These are phyloP conservation scores for Piromyces sp. DNA, from an alignment of 192 early-diverging fungal species.

Conservation along the genomic window DNA sequence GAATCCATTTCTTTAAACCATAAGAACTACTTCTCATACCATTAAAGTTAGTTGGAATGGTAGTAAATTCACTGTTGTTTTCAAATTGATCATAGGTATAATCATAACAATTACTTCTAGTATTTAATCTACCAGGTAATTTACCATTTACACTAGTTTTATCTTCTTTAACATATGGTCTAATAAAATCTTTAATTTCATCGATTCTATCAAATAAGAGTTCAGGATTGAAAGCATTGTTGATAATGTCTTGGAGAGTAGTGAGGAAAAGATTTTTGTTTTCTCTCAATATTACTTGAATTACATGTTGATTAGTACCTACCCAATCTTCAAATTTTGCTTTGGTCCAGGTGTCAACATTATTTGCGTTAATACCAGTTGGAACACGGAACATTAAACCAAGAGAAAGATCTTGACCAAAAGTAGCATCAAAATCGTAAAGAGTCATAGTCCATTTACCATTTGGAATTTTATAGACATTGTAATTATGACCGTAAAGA, in stretches of 20 bases:
- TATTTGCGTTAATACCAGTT: neutral
- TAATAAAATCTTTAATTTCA: neutral
- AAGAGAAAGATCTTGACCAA: neutral
- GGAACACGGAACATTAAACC: neutral
- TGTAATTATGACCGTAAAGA: neutral
- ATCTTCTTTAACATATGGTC: neutral
- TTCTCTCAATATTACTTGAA: neutral
- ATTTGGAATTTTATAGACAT: neutral
- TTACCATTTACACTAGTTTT: neutral
- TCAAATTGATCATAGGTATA: neutral
- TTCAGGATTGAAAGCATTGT: neutral
- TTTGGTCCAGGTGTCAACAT: neutral
- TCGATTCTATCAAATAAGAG: neutral
- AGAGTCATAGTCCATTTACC: neutral
- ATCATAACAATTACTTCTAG: neutral
- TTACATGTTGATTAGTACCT: neutral
- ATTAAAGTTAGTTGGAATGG: neutral
- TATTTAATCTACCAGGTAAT: neutral
- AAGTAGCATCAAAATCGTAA: neutral
- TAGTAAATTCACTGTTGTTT: neutral
- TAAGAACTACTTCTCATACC: neutral
- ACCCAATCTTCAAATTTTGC: neutral
- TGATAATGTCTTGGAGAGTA: neutral
- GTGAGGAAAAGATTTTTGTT: neutral
- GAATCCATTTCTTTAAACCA: neutral